A percentile compares a stretch with the other conserved stretches of the same genome.
These are phyloP conservation scores for Porcisia hertigi DNA, from an alignment of 208 protist genomes.

Conservation along the genomic window DNA sequence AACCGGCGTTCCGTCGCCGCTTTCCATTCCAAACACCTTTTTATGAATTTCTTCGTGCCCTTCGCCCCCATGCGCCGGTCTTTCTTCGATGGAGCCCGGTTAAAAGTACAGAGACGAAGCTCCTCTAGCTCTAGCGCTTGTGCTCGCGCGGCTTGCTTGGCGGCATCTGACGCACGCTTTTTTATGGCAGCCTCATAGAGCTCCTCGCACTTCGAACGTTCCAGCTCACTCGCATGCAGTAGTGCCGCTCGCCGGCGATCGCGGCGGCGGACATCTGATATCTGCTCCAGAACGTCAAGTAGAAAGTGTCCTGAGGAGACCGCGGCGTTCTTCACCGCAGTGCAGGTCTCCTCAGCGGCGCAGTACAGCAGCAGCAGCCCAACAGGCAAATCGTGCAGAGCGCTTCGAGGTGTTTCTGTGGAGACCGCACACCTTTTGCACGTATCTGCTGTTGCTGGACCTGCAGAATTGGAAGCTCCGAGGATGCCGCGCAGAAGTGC, in stretches of 20 bases:
- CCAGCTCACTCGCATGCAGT: slow-evolving; percentile 22
- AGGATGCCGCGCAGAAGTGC: slow-evolving; percentile 9
- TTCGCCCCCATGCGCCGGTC: slow-evolving; percentile 38
- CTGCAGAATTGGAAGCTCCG: not conserved
- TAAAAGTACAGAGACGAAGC: slow-evolving; percentile 55
- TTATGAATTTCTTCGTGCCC: slow-evolving; percentile 55
- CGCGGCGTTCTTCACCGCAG: not conserved
- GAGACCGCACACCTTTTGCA: not conserved
- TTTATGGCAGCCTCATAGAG: slow-evolving; percentile 23
- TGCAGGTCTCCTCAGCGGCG: slow-evolving; percentile 35
- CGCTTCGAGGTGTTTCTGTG: not conserved
- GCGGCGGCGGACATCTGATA: slow-evolving; percentile 22
- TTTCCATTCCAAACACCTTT: slow-evolving; percentile 64
- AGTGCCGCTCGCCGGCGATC: slow-evolving; percentile 21
- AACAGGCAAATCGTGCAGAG: slow-evolving; percentile 40
- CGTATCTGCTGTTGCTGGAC: not conserved
- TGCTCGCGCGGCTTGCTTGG: slow-evolving; percentile 9
- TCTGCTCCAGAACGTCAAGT: slow-evolving; percentile 33
- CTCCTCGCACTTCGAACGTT: slow-evolving; percentile 25
- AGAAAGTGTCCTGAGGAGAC: slow-evolving; percentile 18
- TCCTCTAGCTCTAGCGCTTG: slow-evolving; percentile 30
- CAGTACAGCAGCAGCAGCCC: slow-evolving; percentile 52
- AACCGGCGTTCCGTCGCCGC: slow-evolving; percentile 32
- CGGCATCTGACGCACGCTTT: slow-evolving; percentile 10
- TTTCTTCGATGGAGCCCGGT: slow-evolving; percentile 33